Conservation (phyloP, 1,284 basidiomycete species). For the Pseudozyma sp. region DNA sequence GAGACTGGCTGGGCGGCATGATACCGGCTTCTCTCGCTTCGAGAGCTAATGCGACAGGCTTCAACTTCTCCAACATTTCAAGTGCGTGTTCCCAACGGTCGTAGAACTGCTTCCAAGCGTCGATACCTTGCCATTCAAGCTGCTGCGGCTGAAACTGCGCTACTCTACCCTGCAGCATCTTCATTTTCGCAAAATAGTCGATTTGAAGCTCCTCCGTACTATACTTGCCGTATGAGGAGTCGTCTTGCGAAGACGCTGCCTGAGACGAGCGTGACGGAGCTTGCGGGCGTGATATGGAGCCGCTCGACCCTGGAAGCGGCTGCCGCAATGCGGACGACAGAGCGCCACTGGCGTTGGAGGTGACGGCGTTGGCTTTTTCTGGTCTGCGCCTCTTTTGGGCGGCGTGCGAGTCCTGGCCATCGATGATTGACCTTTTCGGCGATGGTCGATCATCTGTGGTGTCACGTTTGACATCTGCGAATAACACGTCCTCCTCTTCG, state of each 20-base stretch:
- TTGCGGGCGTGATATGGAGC: not conserved
- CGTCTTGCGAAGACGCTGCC: not conserved
- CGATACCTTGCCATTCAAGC: not conserved
- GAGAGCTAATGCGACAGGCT: not conserved
- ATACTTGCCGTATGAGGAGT: constrained; percentile 4
- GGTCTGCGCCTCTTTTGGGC: constrained; percentile 14
- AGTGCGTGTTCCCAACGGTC: not conserved
- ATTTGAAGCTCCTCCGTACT: constrained; percentile 8
- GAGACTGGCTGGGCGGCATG: not conserved
- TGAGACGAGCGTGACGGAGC: not conserved
- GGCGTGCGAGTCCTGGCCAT: not conserved
- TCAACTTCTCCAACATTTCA: not conserved
- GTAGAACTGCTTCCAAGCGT: constrained; percentile 6
- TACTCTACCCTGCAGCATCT: not conserved
- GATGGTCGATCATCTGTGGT: constrained; percentile 6
- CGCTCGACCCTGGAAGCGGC: constrained; percentile 22
- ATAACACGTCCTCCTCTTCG: constrained; percentile 13
- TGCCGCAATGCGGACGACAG: constrained; percentile 4
- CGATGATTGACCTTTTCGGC: constrained; percentile 13
- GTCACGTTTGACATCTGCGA: constrained; percentile 10
- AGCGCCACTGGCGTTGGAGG: not conserved
- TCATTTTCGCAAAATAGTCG: not conserved
- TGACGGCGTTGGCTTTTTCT: not conserved
- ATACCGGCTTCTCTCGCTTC: not conserved
- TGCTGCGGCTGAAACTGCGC: not conserved